Conservation (phyloP, 2,329 filamentous ascomycete species). For the Cytospora chrysosperma region DNA sequence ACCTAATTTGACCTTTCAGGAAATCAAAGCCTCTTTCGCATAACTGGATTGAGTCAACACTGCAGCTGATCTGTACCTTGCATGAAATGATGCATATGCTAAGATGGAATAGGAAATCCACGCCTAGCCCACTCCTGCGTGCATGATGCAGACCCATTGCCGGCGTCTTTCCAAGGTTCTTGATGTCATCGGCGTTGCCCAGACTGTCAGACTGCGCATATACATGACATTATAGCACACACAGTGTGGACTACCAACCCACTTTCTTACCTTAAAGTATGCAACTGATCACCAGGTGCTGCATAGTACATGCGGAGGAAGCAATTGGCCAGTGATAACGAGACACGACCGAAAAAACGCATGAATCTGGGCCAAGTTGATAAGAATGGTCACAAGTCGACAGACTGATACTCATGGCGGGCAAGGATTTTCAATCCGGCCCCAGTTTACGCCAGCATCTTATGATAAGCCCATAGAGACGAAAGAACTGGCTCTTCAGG, state of each 20-base stretch:
- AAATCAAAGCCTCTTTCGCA: neutral
- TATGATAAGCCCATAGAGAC: neutral
- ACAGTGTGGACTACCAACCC: slow-evolving; percentile 15
- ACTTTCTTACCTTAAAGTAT: slow-evolving; percentile 21
- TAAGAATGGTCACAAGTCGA: slow-evolving; percentile 7
- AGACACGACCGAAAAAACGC: slow-evolving; percentile 10
- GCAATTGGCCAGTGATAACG: slow-evolving; percentile 13
- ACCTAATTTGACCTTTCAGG: neutral
- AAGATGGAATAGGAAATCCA: neutral
- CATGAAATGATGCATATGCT: slow-evolving; percentile 11
- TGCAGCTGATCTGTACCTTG: slow-evolving; percentile 5
- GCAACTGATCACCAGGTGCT: slow-evolving; percentile 7
- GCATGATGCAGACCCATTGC: slow-evolving; percentile 1
- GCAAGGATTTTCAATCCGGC: neutral
- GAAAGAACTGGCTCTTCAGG: neutral
- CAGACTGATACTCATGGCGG: neutral
- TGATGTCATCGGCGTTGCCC: neutral
- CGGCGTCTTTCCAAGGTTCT: neutral
- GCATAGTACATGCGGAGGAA: neutral
- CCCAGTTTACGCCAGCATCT: neutral
- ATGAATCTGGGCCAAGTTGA: neutral
- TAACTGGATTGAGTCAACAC: neutral
- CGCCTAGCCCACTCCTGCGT: neutral
- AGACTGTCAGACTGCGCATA: neutral
- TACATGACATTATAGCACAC: slow-evolving; percentile 1